phyloP scores from a whole-genome alignment of 306 rosid species.

The Clitoria ternatea region DNA sequence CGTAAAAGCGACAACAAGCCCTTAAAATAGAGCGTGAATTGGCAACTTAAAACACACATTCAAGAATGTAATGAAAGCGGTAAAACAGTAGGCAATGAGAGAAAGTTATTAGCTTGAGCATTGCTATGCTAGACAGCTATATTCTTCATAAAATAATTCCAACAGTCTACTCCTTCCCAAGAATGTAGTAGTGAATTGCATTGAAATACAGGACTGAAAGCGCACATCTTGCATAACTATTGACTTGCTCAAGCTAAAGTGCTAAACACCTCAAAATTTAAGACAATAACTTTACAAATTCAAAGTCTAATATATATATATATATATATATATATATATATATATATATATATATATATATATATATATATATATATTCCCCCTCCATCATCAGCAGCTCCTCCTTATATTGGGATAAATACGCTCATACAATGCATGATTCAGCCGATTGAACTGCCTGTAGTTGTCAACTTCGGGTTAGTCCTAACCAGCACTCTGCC shows the following conservation, averaged over 20 bases:
- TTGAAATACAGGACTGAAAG: neutral
- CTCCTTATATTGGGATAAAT: neutral
- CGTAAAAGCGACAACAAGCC: neutral
- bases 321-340: neutral
- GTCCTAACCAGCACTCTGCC: constrained; percentile 13
- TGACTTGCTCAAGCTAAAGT: neutral
- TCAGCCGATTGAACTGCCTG: neutral
- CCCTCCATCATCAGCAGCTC: neutral
- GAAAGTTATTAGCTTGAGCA: neutral
- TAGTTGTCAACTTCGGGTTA: neutral
- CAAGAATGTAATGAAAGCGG: neutral
- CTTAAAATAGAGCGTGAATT: neutral
- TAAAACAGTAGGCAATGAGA: neutral
- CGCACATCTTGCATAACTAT: neutral
- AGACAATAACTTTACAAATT: constrained; percentile 8
- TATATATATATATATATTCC: neutral
- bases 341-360: neutral
- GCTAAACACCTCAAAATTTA: neutral
- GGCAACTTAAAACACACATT: neutral
- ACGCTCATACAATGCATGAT: neutral
- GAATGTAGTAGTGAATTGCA: neutral
- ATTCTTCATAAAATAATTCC: neutral
- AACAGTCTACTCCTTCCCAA: neutral
- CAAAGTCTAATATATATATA: neutral
- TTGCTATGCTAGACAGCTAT: neutral